These are phyloP conservation scores for Xerocomellus dryophilus DNA, from an alignment of 768 basidiomycete species.

Conservation along the genomic window DNA sequence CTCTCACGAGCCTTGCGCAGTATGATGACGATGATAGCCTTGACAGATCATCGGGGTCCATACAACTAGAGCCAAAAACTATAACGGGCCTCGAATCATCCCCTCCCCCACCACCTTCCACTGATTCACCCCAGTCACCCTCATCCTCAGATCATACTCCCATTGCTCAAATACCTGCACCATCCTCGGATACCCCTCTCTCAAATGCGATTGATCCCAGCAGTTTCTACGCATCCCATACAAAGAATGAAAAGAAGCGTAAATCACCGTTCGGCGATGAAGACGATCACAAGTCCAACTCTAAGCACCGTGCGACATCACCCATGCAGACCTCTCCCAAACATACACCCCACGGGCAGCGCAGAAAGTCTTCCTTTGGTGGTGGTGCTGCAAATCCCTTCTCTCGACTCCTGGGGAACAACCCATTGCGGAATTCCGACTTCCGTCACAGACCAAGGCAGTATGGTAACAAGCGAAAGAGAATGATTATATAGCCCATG, in stretches of 20 bases:
- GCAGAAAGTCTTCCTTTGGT: conserved; percentile 31
- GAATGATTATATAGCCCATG: conserved; percentile 36
- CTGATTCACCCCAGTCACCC: conserved; percentile 33
- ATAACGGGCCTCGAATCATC: conserved; percentile 24
- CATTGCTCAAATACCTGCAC: conserved; percentile 15
- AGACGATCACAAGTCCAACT: conserved; percentile 21
- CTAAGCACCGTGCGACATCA: conserved; percentile 19
- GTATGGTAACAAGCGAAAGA: conserved; percentile 35
- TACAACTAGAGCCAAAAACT: conserved; percentile 15
- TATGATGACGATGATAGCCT: conserved; percentile 43
- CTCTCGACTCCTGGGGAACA: conserved; percentile 32
- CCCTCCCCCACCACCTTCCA: conserved; percentile 32
- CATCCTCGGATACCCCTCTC: conserved; percentile 20
- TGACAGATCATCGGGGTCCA: conserved; percentile 22
- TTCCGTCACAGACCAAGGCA: conserved; percentile 22
- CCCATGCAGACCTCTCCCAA: conserved; percentile 26
- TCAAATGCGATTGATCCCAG: conserved; percentile 32
- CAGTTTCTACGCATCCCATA: conserved; percentile 37
- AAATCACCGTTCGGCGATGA: conserved; percentile 38
- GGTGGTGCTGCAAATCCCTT: conserved; percentile 36
- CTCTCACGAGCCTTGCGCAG: conserved; percentile 38
- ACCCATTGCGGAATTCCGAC: conserved; percentile 33
- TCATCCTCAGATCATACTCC: conserved; percentile 31
- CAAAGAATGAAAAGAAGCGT: conserved; percentile 37
- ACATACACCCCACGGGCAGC: conserved; percentile 20